Evolutionary conservation across 139 green algal genomes (phyloP), one percentile per base, ranked within the genome.

Genomic region (Chlamydomonas eustigma): DNA sequence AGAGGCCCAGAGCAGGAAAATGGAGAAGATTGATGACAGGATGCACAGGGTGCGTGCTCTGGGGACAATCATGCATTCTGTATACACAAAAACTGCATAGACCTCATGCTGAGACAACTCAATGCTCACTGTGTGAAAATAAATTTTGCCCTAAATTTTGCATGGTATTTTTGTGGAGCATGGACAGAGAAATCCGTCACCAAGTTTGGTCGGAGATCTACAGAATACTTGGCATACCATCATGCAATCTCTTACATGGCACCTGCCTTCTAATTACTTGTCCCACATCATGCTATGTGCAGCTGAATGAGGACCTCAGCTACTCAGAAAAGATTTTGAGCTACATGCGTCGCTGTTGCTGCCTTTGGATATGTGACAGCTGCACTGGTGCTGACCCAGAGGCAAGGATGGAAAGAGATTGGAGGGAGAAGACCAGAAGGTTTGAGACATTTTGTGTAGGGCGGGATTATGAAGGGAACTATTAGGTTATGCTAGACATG

Each of bases 291-390:
- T 69, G 18, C 58, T 18, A 33, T 44, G 34, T 73, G 65, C 82
- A 90, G 83, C 78, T 90, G 36, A 84, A 86, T 5, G 63, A 79
- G 63, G 81, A 87, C 64, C 63, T 90, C 37, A 81, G 65, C 12
- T 88, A 90, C 51, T 76, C 74, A 1, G 83, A 88, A 77, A 83
- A 78, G 73, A 74, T 88, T 34, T 81, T 88, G 67, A 75, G 64
- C 66, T 88, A 80, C 81, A 88, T 88, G 84, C 69, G 71, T 50
- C 50, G 74, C 2, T 88, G 84, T 64, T 86, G 84, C 80, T 86
- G 80, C 71, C 67, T 77, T 38, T 83, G 81, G 65, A 39, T 88
- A 37, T 88, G 79, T 75, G 71, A 71, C 35, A 74, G 51, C 58
- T 88, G 83, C 83, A 83, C 76, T 32, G 83, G 71, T 18, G 71